Evolutionary conservation across 345 rosid genomes (phyloP).

Genomic region (Linum usitatissimum): DNA sequence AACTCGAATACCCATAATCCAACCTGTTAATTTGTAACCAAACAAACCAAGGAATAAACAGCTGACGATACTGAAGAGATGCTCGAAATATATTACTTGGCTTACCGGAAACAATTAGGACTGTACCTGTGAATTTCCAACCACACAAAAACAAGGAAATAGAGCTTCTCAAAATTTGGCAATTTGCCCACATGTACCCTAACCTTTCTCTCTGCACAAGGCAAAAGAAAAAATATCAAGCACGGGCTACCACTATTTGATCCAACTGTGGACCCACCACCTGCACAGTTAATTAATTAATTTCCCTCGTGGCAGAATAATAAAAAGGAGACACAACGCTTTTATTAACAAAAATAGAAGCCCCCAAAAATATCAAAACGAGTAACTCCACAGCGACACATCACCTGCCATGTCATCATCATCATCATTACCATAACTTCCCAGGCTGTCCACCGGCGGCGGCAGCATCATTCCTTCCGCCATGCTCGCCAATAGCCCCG

Average conservation of each 20-base stretch:
- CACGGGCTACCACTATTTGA: background rate
- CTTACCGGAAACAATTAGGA: too few species aligned
- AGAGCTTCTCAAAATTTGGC: background rate
- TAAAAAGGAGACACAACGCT: too few species aligned
- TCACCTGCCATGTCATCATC: slow-evolving; percentile 2
- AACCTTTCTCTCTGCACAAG: background rate
- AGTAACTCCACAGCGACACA: slow-evolving; percentile 54
- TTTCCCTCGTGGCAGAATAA: background rate
- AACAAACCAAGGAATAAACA: too few species aligned
- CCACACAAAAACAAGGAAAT: too few species aligned
- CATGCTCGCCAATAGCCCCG: slow-evolving; percentile 48
- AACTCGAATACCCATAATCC: too few species aligned
- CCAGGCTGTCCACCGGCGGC: slow-evolving; percentile 41
- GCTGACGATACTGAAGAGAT: too few species aligned
- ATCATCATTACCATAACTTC: slow-evolving; percentile 12
- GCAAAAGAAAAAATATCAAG: background rate
- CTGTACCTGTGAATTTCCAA: too few species aligned
- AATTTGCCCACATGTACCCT: background rate
- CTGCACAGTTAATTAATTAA: background rate
- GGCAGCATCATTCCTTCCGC: slow-evolving; percentile 75
- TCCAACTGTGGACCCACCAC: background rate
- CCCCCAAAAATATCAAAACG: slow-evolving; percentile 1
- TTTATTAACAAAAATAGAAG: too few species aligned
- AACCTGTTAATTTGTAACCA: too few species aligned
- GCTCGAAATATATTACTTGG: too few species aligned